Evolutionary conservation across 306 rosid genomes (phyloP).

Genomic region (Delonix regia): DNA sequence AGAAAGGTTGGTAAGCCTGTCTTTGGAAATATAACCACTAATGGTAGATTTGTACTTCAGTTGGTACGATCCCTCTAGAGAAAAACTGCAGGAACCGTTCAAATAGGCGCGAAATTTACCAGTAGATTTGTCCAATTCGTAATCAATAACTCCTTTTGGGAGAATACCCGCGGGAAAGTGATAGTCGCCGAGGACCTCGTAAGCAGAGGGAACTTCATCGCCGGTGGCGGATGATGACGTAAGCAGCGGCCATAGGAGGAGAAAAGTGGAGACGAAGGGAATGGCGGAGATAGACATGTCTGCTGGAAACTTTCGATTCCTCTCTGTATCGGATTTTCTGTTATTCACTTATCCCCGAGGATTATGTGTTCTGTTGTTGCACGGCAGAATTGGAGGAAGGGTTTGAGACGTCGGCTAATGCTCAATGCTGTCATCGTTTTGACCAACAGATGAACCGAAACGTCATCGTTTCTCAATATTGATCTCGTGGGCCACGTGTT

Average conservation of each 20-base stretch:
- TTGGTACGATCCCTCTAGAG: slow-evolving; percentile 59
- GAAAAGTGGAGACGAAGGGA: not conserved
- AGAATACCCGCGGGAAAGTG: slow-evolving; percentile 57
- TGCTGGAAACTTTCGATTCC: not conserved
- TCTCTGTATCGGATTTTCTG: not conserved
- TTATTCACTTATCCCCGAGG: not conserved
- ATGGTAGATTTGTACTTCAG: slow-evolving; percentile 57
- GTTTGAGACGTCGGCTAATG: not conserved
- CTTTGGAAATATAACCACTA: slow-evolving; percentile 46
- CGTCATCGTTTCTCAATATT: not conserved
- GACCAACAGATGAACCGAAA: not conserved
- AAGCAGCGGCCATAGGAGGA: not conserved
- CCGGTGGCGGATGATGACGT: not conserved
- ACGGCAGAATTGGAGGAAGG: not conserved
- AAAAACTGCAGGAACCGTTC: slow-evolving; percentile 56
- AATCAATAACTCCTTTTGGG: slow-evolving; percentile 53
- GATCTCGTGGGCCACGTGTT: not conserved
- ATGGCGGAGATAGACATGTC: not conserved
- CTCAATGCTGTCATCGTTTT: not conserved
- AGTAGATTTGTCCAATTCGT: slow-evolving; percentile 41
- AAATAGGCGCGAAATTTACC: slow-evolving; percentile 50
- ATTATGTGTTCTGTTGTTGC: not conserved
- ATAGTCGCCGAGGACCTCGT: slow-evolving; percentile 47
- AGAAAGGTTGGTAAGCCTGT: slow-evolving; percentile 44
- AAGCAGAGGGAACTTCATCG: slow-evolving; percentile 7